Percentiles rank a stretch among this genome's conserved stretches.
These are phyloP conservation scores for Annona cherimola DNA, from an alignment of 164 flowering plant species.

Conservation along the genomic window DNA sequence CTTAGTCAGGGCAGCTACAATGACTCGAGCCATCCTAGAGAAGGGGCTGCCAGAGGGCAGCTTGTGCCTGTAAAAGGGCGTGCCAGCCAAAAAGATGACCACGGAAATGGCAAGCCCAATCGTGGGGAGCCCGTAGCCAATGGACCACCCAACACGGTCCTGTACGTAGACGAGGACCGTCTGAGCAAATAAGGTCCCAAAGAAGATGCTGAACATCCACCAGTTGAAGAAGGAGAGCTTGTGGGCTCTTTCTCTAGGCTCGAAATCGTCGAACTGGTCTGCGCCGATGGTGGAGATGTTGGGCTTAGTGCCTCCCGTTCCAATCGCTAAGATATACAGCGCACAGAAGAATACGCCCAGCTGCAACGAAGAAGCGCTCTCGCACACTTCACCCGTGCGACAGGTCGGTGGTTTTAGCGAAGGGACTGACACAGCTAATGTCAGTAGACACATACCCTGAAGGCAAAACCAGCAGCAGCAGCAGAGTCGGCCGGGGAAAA, in stretches of 20 bases:
- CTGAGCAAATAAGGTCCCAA: conserved; percentile 28
- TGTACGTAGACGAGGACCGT: conserved; percentile 30
- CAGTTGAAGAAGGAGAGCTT: conserved; percentile 34
- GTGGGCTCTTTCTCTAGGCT: conserved; percentile 20
- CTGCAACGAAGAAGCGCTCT: conserved; percentile 18
- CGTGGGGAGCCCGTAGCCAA: conserved; percentile 33
- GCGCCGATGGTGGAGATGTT: conserved; percentile 30
- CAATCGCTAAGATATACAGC: conserved; percentile 21
- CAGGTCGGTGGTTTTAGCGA: conserved; percentile 20
- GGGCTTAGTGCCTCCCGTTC: conserved; percentile 31
- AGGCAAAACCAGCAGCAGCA: background rate
- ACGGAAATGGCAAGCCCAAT: conserved; percentile 21
- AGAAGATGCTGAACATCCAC: conserved; percentile 34
- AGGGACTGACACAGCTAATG: conserved; percentile 17
- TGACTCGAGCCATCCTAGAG: conserved; percentile 23
- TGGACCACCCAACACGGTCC: conserved; percentile 26
- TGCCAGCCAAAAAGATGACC: conserved; percentile 20
- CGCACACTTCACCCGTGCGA: background rate
- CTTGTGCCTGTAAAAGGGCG: conserved; percentile 30
- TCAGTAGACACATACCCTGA: conserved; percentile 28
- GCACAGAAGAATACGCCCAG: conserved; percentile 18
- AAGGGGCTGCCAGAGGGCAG: conserved; percentile 28
- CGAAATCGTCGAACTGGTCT: conserved; percentile 24
- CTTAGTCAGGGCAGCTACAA: conserved; percentile 21
- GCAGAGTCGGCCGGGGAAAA: no score